Base-by-base conservation (phyloP, 2,329 filamentous ascomycete species). In the Aspergillus texensis region DNA sequence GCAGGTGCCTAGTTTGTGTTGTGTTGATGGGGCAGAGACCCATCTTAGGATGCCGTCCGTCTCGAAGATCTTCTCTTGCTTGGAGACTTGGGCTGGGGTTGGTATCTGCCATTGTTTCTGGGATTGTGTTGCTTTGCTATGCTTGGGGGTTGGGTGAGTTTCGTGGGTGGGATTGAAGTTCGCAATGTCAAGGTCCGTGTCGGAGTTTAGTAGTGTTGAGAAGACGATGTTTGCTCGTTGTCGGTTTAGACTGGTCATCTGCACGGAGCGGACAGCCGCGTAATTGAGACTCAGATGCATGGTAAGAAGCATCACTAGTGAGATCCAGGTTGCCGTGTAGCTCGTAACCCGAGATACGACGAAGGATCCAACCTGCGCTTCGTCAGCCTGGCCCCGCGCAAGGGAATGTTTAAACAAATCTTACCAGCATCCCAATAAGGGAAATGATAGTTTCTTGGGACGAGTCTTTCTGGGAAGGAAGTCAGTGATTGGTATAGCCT, bases 371-470 rank as follows among this genome's bases (percentile, higher is more conserved):
- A 86, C 87, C 81, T 85, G 65, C 63, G 63, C 21, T n/a, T 67
- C 60, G 30, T 43, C 48, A 57, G 36, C n/a, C 4, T 53, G 34
- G 6, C 26, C 16, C n/a, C 34, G 45, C 34, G 26, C 16, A 32
- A n/a, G n/a, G n/a, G 36, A 9, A 53, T 63, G 32, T 55, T 30
- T 30, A 26, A 48, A 73, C 6, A 55, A 12, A 32, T 11, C 82
- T 74, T 77, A 86, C 85, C 58, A 97, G 84, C 86, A 98, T 93
- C 2, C 95, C 95, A 39, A 97, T 66, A 30, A 98, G 83, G 2
- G 92, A 94, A 62, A 99, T 92, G 24, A 97, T 88, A 0, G 94
- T 98, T 79, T 98, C 95, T 80, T 98, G 95, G 68, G 92, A 96
- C 14, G 93, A 93, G 75, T 98, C 94, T 85, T 97, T 89, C 81